phyloP scores from a whole-genome alignment of 331 rosid species.

The Cucumis variabilis region DNA sequence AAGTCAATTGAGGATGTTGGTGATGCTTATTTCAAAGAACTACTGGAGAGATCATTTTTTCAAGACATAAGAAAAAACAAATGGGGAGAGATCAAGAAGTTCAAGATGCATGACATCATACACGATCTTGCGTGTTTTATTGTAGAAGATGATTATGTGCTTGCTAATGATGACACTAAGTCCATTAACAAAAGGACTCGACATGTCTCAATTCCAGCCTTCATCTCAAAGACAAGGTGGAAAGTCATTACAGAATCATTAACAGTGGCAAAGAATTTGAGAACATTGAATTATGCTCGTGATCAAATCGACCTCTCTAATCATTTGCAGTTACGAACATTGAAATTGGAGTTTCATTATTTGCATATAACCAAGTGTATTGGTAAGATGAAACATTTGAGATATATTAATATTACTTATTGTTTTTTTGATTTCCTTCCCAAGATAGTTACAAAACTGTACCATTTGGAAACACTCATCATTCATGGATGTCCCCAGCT shows the following conservation, averaged over 20 bases:
- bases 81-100: not conserved
- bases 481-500: not conserved
- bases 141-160: not conserved
- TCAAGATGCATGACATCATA: not conserved
- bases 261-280: not conserved
- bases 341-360: not conserved
- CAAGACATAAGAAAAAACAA: not conserved
- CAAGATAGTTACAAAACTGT: not conserved
- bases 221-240: no score
- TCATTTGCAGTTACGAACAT: not conserved
- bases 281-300: not conserved
- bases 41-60: conserved; percentile 34
- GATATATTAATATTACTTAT: not conserved
- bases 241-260: not conserved
- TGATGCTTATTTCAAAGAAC: conserved; percentile 11
- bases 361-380: no score
- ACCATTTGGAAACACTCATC: conserved; percentile 9
- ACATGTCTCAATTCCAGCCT: not conserved
- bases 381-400: conserved; percentile 10
- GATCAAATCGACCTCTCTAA: no score
- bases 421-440: not conserved
- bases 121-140: conserved; percentile 7
- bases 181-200: not conserved
- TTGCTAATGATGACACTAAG: no score
- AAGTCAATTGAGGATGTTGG: no score